A percentile compares a stretch with the other conserved stretches of the same genome.
Evolutionary conservation across 495 filamentous ascomycete species (phyloP).

Genomic region (Podospora australis): DNA sequence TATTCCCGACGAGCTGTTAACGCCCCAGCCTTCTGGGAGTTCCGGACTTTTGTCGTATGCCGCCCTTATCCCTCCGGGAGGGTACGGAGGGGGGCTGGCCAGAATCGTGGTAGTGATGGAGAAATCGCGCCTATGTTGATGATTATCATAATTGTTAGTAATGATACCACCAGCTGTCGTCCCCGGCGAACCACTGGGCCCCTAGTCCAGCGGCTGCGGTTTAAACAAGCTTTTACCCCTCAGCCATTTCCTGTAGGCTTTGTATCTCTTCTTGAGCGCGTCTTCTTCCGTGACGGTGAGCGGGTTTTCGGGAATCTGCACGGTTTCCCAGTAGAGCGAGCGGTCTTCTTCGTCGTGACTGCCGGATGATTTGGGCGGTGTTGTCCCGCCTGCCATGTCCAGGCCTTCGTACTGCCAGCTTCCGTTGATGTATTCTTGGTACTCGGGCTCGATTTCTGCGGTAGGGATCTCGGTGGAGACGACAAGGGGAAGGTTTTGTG

Average conservation of each 20-base stretch:
- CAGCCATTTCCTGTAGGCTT: constrained; percentile 90
- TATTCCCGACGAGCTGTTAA: constrained; percentile 28
- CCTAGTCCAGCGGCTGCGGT: constrained; percentile 66
- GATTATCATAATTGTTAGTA: too few relatives aligned
- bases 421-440: constrained; percentile 65
- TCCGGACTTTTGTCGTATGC: too few relatives aligned
- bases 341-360: constrained; percentile 56
- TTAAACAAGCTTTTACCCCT: constrained; percentile 90
- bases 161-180: too few relatives aligned
- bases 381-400: background rate
- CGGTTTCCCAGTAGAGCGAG: constrained; percentile 65
- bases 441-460: constrained; percentile 51
- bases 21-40: too few relatives aligned
- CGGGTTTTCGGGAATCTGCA: constrained; percentile 71
- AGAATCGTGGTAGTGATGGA: too few relatives aligned
- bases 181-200: too few relatives aligned
- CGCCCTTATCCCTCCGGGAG: too few relatives aligned
- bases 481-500: constrained; percentile 81
- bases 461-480: constrained; percentile 59
- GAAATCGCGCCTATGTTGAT: too few relatives aligned
- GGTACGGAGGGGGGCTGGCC: too few relatives aligned
- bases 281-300: constrained; percentile 85
- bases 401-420: constrained; percentile 40
- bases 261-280: constrained; percentile 83
- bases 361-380: background rate